phyloP scores from a whole-genome alignment of 2,329 filamentous ascomycete species.

The Capronia coronata region DNA sequence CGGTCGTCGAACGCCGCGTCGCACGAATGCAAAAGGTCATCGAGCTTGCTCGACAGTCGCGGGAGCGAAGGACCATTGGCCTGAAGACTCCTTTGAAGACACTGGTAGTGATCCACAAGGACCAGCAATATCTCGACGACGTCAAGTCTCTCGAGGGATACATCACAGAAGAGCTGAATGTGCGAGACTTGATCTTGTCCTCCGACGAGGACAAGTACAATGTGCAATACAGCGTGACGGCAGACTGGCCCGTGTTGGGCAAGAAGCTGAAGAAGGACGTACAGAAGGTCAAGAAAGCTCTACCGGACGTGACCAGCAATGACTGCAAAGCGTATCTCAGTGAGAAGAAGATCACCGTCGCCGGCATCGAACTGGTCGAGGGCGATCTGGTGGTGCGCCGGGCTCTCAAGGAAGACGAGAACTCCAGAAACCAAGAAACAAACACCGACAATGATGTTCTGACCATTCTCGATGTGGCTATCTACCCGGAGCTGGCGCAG shows the following conservation, averaged over 20 bases:
- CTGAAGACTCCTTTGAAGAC: conserved; percentile 89
- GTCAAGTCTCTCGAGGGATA: conserved; percentile 80
- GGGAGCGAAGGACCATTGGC: conserved; percentile 76
- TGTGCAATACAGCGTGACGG: conserved; percentile 81
- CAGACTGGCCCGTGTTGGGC: conserved; percentile 88
- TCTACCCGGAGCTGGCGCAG: conserved; percentile 77
- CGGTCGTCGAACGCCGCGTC: conserved; percentile 77
- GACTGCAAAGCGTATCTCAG: conserved; percentile 73
- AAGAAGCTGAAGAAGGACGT: conserved; percentile 98
- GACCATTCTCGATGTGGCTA: conserved; percentile 75
- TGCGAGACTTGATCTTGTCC: conserved; percentile 76
- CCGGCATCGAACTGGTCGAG: conserved; percentile 73
- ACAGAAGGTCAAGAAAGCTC: conserved; percentile 79
- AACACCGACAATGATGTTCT: conserved; percentile 87
- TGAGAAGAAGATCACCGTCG: conserved; percentile 69
- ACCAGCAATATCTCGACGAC: conserved; percentile 76
- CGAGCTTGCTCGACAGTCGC: conserved; percentile 76
- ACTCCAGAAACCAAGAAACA: conserved; percentile 69
- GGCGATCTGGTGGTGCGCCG: conserved; percentile 80
- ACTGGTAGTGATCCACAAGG: conserved; percentile 78
- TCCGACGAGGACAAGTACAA: conserved; percentile 85
- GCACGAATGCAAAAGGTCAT: conserved; percentile 93
- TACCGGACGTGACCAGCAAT: conserved; percentile 70
- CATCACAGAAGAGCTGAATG: conserved; percentile 84
- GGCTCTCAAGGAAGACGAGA: conserved; percentile 65